Evolutionary conservation across 805 yeast genomes (phyloP), one percentile per base, ranked within the genome.

Genomic region (Wickerhamiella kazuoi): DNA sequence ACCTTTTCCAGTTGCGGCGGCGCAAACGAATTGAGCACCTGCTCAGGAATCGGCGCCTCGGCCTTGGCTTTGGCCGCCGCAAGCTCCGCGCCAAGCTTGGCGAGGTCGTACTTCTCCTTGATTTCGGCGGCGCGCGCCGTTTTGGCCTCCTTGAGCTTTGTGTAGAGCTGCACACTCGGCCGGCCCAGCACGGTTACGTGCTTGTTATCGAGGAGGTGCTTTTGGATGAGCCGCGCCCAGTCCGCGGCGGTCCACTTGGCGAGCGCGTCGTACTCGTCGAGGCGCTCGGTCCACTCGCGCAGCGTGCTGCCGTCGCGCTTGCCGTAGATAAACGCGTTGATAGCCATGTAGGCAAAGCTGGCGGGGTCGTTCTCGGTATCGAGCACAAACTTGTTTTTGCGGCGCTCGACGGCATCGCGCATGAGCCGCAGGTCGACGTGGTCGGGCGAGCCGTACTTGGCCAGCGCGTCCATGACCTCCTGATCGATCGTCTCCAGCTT

Each of bases 271-370:
- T 68, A 82, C 44, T 79, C 90, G 8, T 57, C 49, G 37, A 81
- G 58, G 37, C 68, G 65, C 43, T 69, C 67, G 19, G 72, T 46
- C 67, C 78, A 71, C n/a, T 57, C 55, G 2, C 61, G 57, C 42
- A 87, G 61, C 39, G 74, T 73, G 5, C 68, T 55, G 2, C 80
- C 80, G 41, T 72, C 74, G 2, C 56, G 49, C 35, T 72, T 63
- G 36, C 95, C 94, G 52, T 87, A 90, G 8, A 83, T 52, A 55
- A 83, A 87, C 49, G 82, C 93, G 30, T 67, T 66, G 38, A 83
- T 78, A 6, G 84, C 83, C 43, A 75, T 64, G 34, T 69, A 71
- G 0, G 83, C 68, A 39, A 84, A 62, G 4, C 65, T 61, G 20
- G 69, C 69, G 3, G 86, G 68, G 18, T 72, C 69, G 43, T 70